These are phyloP conservation scores for Solanum sitiens DNA, from an alignment of 257 asterid genomes.

Conservation along the genomic window DNA sequence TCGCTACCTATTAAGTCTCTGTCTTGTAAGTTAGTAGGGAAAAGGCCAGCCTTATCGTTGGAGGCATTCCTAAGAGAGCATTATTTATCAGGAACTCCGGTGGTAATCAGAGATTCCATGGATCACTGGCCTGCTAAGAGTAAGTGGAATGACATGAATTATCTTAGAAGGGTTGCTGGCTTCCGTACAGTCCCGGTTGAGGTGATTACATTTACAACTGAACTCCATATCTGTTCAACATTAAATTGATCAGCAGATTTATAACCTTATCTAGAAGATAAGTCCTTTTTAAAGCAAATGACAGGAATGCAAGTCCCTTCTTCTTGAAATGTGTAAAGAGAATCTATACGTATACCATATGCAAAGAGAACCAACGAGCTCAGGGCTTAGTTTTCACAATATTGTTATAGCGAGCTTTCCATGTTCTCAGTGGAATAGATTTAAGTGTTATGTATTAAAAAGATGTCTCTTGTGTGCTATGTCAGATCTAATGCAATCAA, in stretches of 20 bases:
- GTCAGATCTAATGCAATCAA: neutral
- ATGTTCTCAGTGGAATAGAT: neutral
- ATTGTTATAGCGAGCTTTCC: neutral
- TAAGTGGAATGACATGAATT: constrained; percentile 76
- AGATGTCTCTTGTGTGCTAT: neutral
- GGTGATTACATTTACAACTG: constrained; percentile 30
- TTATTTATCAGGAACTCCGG: constrained; percentile 22
- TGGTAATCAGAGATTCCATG: constrained; percentile 71
- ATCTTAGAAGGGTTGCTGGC: constrained; percentile 72
- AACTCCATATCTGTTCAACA: neutral
- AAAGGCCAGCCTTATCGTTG: constrained; percentile 24
- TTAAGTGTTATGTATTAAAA: neutral
- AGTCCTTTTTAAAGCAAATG: neutral
- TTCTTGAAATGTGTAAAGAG: neutral
- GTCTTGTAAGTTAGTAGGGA: constrained; percentile 21
- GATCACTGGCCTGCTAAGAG: constrained; percentile 87
- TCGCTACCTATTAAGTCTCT: constrained; percentile 27
- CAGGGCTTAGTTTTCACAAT: neutral
- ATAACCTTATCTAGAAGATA: neutral
- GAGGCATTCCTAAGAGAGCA: constrained; percentile 28
- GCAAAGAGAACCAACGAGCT: neutral
- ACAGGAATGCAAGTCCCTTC: neutral
- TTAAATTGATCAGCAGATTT: neutral
- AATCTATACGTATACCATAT: neutral
- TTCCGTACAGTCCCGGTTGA: constrained; percentile 96